phyloP scores from a whole-genome alignment of 441 rosid genomes.

The Corymbia citriodora region DNA sequence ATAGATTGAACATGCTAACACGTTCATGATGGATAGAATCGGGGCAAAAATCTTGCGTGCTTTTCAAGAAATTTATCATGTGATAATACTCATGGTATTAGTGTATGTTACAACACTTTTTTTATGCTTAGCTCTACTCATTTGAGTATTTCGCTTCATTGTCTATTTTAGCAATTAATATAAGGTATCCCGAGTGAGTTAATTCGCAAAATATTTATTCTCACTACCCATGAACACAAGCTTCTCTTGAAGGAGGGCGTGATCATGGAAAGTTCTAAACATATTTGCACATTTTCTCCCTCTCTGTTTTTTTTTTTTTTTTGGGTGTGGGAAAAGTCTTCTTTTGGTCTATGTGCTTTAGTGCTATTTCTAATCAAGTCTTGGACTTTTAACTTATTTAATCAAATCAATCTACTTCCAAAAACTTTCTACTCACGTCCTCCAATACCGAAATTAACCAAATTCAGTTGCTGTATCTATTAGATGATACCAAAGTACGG shows the following conservation, averaged over 20 bases:
- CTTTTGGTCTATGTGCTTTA: neutral
- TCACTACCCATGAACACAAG: neutral
- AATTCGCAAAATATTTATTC: neutral
- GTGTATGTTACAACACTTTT: neutral
- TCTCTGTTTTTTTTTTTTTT: too few species aligned
- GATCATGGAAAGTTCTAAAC: neutral
- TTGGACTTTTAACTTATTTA: neutral
- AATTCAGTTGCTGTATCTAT: too few species aligned
- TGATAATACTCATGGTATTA: neutral
- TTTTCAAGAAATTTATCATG: neutral
- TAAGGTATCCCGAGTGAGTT: neutral
- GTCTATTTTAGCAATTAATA: neutral
- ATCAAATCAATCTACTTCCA: neutral
- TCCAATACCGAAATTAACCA: neutral
- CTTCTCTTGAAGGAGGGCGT: neutral
- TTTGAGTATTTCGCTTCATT: neutral
- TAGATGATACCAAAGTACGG: neutral
- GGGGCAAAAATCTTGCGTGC: neutral
- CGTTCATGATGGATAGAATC: neutral
- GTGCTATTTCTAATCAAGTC: neutral
- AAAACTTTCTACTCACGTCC: rapidly evolving
- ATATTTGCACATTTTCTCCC: neutral
- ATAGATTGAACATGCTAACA: neutral
- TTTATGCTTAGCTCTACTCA: neutral
- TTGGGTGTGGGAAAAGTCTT: too few species aligned